Percentiles rank a stretch among this genome's conserved stretches.
Evolutionary conservation across 257 asterid species (phyloP).

Genomic region (Lycium barbarum): DNA sequence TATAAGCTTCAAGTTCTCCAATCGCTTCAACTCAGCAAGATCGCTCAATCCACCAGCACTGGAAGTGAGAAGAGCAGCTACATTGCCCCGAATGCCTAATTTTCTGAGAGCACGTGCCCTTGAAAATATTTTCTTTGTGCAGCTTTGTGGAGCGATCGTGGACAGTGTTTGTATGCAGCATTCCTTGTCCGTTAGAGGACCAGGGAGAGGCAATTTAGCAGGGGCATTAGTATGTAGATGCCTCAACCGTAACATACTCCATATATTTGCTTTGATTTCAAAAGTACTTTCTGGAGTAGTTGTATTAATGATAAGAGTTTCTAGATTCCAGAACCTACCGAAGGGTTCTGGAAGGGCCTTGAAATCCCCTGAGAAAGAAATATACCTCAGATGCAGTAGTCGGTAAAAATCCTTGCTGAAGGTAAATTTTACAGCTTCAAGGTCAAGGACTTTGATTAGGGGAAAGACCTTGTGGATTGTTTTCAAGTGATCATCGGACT

Average conservation of each 20-base stretch:
- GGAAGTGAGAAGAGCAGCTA: background rate
- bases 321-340: background rate
- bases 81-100: background rate
- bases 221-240: background rate
- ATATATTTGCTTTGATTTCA: background rate
- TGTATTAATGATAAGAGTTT: background rate
- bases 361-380: background rate
- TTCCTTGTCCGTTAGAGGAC: background rate
- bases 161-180: background rate
- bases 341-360: background rate
- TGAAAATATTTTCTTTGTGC: background rate
- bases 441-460: background rate
- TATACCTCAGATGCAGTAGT: background rate
- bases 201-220: slow-evolving; percentile 4
- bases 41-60: background rate
- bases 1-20: background rate
- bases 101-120: background rate
- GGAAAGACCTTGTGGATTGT: background rate
- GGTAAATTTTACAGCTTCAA: background rate
- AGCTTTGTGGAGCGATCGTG: background rate
- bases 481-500: background rate
- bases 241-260: slow-evolving; percentile 10
- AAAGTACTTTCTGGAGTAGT: background rate
- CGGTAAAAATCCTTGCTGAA: background rate
- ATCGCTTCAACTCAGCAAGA: slow-evolving; percentile 2